Conservation (phyloP, 495 filamentous ascomycete genomes). For the Hyaloscypha hepaticicola region DNA sequence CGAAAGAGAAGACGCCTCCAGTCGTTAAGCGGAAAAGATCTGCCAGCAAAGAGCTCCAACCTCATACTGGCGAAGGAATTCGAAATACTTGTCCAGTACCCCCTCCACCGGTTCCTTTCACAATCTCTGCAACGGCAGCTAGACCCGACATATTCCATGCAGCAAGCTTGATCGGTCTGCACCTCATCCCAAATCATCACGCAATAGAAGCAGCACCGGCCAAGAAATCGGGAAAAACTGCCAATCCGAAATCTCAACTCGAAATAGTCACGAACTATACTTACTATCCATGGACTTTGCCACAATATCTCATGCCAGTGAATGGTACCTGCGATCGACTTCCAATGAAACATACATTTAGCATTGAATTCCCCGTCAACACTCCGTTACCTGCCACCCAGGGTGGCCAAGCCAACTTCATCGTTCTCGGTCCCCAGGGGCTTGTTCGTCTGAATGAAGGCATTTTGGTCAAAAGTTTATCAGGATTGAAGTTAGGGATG, state of each 20-base stretch:
- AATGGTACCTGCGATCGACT: slow-evolving; percentile 72
- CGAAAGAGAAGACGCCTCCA: slow-evolving; percentile 42
- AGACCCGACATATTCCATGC: slow-evolving; percentile 90
- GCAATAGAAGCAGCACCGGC: slow-evolving; percentile 26
- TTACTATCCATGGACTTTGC: slow-evolving; percentile 91
- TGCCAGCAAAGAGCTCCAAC: slow-evolving; percentile 11
- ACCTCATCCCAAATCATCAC: slow-evolving; percentile 63
- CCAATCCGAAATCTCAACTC: background rate
- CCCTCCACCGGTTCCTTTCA: slow-evolving; percentile 57
- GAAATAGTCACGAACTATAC: slow-evolving; percentile 65
- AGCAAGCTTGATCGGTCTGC: slow-evolving; percentile 77
- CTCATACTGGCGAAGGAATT: background rate
- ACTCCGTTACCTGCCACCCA: slow-evolving; percentile 8
- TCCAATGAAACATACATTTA: slow-evolving; percentile 35
- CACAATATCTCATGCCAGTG: slow-evolving; percentile 65
- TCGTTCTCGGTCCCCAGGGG: slow-evolving; percentile 48
- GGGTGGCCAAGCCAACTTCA: slow-evolving; percentile 45
- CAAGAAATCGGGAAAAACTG: slow-evolving; percentile 22
- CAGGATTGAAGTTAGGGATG: slow-evolving; percentile 76
- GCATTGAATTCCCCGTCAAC: slow-evolving; percentile 31
- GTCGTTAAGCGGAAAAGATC: background rate
- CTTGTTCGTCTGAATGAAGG: slow-evolving; percentile 60
- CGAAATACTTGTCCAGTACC: slow-evolving; percentile 58
- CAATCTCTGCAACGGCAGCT: slow-evolving; percentile 75
- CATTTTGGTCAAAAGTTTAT: slow-evolving; percentile 74